A percentile compares a stretch with the other conserved stretches of the same genome.
phyloP scores from a whole-genome alignment of 2,329 filamentous ascomycete species.

The Leptodontidium sp. region DNA sequence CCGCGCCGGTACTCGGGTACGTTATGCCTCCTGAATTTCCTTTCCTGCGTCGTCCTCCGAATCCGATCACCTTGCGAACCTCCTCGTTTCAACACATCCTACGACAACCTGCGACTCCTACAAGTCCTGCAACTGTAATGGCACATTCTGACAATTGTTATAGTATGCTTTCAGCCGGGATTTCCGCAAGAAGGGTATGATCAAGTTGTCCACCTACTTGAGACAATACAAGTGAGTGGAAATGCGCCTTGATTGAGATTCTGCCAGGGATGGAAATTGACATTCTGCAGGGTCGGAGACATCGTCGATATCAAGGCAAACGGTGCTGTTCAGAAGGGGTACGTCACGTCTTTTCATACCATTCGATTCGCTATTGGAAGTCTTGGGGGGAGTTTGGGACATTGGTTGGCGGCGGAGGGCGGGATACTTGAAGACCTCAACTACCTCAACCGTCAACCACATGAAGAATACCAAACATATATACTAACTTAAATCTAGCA shows the following conservation, averaged over 20 bases:
- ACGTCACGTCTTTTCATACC: constrained; percentile 55
- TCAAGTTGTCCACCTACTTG: constrained; percentile 93
- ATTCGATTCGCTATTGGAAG: not conserved
- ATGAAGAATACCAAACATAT: not conserved
- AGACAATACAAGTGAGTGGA: constrained; percentile 82
- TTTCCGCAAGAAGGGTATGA: constrained; percentile 96
- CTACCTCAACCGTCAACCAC: constrained; percentile 1
- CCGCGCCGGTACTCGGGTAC: constrained; percentile 83
- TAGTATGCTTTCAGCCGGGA: constrained; percentile 78
- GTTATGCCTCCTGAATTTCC: constrained; percentile 47
- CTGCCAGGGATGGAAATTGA: constrained; percentile 52
- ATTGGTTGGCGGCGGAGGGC: not conserved
- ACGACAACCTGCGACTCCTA: not conserved
- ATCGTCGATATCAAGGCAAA: constrained; percentile 99
- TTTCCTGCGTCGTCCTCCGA: not conserved
- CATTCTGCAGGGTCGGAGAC: constrained; percentile 80
- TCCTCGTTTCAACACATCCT: not conserved
- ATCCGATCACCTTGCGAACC: constrained; percentile 12
- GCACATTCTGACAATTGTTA: constrained; percentile 6
- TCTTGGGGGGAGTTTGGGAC: not conserved
- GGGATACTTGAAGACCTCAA: not conserved
- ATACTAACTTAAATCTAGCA: constrained; percentile 10
- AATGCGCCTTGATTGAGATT: constrained; percentile 3
- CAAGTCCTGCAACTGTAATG: constrained; percentile 3
- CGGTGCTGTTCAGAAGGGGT: constrained; percentile 98